Percentiles rank a stretch among this genome's conserved stretches.
Conservation (phyloP, 768 basidiomycete species). For the Amanita exitialis region DNA sequence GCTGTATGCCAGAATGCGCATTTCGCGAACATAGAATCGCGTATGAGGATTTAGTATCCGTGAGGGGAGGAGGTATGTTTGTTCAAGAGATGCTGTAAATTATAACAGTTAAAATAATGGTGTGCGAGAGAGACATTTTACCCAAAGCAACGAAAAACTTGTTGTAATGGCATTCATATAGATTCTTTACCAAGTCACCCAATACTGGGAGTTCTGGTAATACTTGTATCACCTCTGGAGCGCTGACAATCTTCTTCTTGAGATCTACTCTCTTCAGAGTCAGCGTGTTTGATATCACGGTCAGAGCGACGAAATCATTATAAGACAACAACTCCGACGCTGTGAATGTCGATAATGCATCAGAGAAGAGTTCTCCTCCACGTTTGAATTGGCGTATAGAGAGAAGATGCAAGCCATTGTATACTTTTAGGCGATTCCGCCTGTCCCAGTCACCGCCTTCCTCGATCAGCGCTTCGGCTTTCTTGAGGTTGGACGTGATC, state of each 20-base stretch:
- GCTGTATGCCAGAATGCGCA: slow-evolving; percentile 89
- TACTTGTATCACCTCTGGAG: slow-evolving; percentile 83
- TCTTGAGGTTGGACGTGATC: slow-evolving; percentile 59
- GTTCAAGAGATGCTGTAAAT: slow-evolving; percentile 71
- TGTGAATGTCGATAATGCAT: slow-evolving; percentile 91
- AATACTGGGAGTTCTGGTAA: slow-evolving; percentile 77
- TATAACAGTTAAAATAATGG: not conserved
- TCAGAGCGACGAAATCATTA: slow-evolving; percentile 82
- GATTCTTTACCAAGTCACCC: slow-evolving; percentile 72
- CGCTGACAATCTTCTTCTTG: slow-evolving; percentile 85
- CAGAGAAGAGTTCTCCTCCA: slow-evolving; percentile 77
- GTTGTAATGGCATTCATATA: slow-evolving; percentile 92
- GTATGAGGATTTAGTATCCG: slow-evolving; percentile 80
- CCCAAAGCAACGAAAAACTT: slow-evolving; percentile 90
- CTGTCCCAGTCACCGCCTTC: slow-evolving; percentile 98
- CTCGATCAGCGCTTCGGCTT: slow-evolving; percentile 86
- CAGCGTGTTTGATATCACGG: slow-evolving; percentile 72
- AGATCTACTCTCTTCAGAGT: slow-evolving; percentile 74
- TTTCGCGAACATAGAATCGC: slow-evolving; percentile 87
- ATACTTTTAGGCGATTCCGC: slow-evolving; percentile 93
- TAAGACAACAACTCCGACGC: slow-evolving; percentile 84
- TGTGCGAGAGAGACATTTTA: slow-evolving; percentile 18
- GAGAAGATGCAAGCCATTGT: slow-evolving; percentile 76
- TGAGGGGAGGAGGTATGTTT: slow-evolving; percentile 79
- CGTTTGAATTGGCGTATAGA: slow-evolving; percentile 89